These are phyloP conservation scores for Gymnopilus dilepis DNA, from an alignment of 768 basidiomycete species.

Conservation along the genomic window DNA sequence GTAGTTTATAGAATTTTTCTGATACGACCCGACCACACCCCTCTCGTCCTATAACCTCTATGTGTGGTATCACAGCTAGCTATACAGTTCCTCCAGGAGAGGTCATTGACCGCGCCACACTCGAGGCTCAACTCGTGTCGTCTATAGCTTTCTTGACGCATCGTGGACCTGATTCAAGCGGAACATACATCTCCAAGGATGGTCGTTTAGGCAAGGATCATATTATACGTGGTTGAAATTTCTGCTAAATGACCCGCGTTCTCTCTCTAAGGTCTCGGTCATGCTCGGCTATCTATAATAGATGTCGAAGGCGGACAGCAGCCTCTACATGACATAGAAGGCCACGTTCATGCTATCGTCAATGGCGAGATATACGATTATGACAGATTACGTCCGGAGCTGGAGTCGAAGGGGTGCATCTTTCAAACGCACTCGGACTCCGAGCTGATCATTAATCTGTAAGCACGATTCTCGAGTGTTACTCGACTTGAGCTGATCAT, in stretches of 20 bases:
- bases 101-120: background rate
- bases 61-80: constrained; percentile 4
- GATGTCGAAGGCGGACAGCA: constrained; percentile 2
- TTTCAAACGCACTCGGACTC: constrained; percentile 9
- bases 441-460: constrained; percentile 4
- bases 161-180: constrained; percentile 1
- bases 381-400: background rate
- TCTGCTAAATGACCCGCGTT: background rate
- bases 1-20: background rate
- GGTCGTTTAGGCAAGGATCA: background rate
- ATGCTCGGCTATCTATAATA: background rate
- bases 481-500: background rate
- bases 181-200: background rate
- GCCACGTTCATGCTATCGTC: background rate
- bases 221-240: no score
- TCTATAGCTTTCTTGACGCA: background rate
- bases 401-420: background rate
- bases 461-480: background rate
- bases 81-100: background rate
- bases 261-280: background rate
- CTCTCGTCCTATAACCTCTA: background rate
- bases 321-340: background rate
- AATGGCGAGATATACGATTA: constrained; percentile 11
- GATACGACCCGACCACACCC: background rate
- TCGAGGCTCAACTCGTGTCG: background rate